A percentile compares a stretch with the other conserved stretches of the same genome.
These are phyloP conservation scores for Aphanoascus verrucosus DNA, from an alignment of 2,329 filamentous ascomycete genomes.

Conservation along the genomic window DNA sequence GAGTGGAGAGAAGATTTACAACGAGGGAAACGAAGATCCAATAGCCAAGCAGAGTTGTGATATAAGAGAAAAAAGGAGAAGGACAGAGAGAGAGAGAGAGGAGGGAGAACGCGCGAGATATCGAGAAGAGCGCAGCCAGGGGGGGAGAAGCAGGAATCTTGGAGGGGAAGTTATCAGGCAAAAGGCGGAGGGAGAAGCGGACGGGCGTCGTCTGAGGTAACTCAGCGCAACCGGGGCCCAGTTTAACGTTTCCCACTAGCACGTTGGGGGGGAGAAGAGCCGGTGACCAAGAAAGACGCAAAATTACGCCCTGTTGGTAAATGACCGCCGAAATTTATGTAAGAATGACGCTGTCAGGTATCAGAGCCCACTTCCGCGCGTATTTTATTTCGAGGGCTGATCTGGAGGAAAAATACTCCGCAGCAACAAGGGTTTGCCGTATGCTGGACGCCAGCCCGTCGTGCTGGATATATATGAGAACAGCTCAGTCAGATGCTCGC, in stretches of 20 bases:
- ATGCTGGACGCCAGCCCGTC: background rate
- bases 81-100: background rate
- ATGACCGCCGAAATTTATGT: background rate
- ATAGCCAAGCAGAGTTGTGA: conserved; percentile 38
- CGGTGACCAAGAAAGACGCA: background rate
- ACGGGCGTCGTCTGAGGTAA: background rate
- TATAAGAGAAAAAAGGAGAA: background rate
- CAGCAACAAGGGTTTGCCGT: background rate
- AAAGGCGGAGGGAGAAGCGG: background rate
- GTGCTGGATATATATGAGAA: background rate
- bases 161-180: conserved; percentile 1
- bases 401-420: conserved; percentile 1
- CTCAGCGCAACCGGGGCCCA: background rate
- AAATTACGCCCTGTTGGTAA: background rate
- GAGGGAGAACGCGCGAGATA: conserved; percentile 28
- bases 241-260: background rate
- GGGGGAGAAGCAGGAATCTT: conserved; percentile 45
- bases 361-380: background rate
- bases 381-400: background rate
- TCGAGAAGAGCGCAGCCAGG: conserved; percentile 65
- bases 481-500: no score
- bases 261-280: background rate
- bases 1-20: background rate
- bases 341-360: background rate
- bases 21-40: conserved; percentile 1